Percentiles rank a stretch among this genome's conserved stretches.
Evolutionary conservation across 108 stramenopile species (phyloP).

Genomic region (Nitzschia sp.): DNA sequence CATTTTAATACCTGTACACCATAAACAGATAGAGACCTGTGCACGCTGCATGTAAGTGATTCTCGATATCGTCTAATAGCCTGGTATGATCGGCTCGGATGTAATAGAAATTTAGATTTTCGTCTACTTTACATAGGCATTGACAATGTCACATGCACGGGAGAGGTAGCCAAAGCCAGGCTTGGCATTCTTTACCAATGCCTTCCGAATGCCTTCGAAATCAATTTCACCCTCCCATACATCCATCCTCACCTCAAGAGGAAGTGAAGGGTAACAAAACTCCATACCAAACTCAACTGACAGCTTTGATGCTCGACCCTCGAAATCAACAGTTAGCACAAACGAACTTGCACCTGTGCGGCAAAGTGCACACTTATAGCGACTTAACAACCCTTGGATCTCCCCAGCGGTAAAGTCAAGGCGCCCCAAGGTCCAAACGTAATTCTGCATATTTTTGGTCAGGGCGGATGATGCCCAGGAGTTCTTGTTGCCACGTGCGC

Average conservation of each 20-base stretch:
- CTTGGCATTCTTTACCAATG: conserved; percentile 56
- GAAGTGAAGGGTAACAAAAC: conserved; percentile 67
- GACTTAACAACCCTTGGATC: conserved; percentile 27
- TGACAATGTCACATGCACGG: conserved; percentile 56
- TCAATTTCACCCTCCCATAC: conserved; percentile 42
- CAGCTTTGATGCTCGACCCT: conserved; percentile 31
- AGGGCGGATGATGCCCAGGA: conserved; percentile 3
- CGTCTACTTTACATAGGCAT: conserved; percentile 29
- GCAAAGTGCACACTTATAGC: conserved; percentile 29
- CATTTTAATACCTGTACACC: neutral
- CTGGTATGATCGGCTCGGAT: too few species aligned
- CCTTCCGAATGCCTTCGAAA: conserved; percentile 44
- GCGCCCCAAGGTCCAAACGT: conserved; percentile 34
- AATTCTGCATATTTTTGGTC: conserved; percentile 15
- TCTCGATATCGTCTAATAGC: too few species aligned
- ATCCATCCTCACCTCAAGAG: conserved; percentile 47
- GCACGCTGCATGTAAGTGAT: neutral
- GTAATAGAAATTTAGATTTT: neutral
- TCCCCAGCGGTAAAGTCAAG: conserved; percentile 40
- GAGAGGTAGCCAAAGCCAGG: conserved; percentile 77
- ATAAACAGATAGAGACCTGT: neutral
- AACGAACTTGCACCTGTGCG: conserved; percentile 9
- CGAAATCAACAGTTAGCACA: conserved; percentile 46
- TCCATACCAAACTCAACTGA: conserved; percentile 49
- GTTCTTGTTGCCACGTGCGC: neutral